phyloP scores from a whole-genome alignment of 305 asterid species.

The Fraxinus dipetala region DNA sequence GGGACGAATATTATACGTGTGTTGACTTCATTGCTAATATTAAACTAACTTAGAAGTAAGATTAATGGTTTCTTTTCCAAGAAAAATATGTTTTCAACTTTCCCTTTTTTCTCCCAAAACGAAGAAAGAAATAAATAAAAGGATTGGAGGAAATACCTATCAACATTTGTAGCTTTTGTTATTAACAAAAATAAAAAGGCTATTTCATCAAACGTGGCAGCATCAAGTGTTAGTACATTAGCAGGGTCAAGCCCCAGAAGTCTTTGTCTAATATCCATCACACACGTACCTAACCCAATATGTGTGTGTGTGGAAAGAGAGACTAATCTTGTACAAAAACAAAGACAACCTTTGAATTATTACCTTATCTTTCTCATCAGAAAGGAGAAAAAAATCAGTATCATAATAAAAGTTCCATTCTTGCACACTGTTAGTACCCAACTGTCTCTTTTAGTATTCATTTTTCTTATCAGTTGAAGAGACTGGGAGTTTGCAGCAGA shows the following conservation, averaged over 20 bases:
- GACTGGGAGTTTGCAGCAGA: conserved; percentile 23
- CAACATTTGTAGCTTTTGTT: background rate
- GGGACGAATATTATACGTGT: background rate
- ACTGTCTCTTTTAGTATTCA: conserved; percentile 19
- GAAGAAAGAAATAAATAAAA: background rate
- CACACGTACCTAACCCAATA: conserved; percentile 17
- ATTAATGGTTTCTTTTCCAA: background rate
- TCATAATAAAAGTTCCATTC: conserved; percentile 4
- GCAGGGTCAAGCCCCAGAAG: conserved; percentile 2
- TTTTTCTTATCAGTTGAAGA: conserved; percentile 30
- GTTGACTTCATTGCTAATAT: background rate
- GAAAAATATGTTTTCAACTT: background rate
- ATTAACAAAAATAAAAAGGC: background rate
- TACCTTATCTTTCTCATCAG: conserved; percentile 16
- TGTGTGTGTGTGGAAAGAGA: background rate
- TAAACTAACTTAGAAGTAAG: background rate
- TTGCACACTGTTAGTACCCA: conserved; percentile 27
- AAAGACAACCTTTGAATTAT: conserved; percentile 25
- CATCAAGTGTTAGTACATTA: conserved; percentile 10
- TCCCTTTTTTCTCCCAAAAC: background rate
- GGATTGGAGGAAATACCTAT: background rate
- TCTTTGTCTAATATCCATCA: background rate
- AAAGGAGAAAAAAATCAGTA: conserved; percentile 16
- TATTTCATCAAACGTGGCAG: conserved; percentile 2
- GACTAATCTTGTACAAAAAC: background rate